phyloP scores from a whole-genome alignment of 2,329 filamentous ascomycete genomes.

The Fusarium pilosicola region DNA sequence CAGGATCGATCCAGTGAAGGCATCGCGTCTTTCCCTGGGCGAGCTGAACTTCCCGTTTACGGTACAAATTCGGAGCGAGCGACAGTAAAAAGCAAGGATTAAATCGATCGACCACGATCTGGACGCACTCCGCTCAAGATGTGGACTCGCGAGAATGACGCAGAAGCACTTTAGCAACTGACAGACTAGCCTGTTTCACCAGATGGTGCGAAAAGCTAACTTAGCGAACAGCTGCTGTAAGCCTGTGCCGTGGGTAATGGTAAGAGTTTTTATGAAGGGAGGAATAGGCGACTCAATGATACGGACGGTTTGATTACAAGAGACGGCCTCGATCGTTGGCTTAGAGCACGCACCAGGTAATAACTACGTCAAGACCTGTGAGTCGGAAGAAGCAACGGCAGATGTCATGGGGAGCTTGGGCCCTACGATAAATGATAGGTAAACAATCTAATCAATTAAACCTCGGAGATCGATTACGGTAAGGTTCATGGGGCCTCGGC shows the following conservation, averaged over 20 bases:
- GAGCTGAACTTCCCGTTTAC: constrained; percentile 53
- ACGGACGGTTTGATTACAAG: constrained; percentile 37
- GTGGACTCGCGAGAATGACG: neutral
- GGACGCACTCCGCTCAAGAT: constrained; percentile 42
- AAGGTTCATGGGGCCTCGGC: constrained; percentile 1
- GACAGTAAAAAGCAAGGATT: neutral
- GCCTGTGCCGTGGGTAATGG: constrained; percentile 8
- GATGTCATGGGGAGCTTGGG: constrained; percentile 12
- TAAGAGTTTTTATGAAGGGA: constrained; percentile 30
- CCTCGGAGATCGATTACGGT: constrained; percentile 10
- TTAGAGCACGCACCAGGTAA: constrained; percentile 18
- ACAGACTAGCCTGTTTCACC: neutral
- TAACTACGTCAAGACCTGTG: constrained; percentile 1
- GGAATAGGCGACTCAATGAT: constrained; percentile 39
- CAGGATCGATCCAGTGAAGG: constrained; percentile 6
- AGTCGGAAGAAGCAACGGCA: constrained; percentile 9
- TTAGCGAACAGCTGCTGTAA: constrained; percentile 29
- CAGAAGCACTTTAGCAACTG: constrained; percentile 6
- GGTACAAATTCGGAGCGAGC: constrained; percentile 48
- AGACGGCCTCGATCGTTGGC: constrained; percentile 37
- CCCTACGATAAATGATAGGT: neutral
- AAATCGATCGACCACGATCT: constrained; percentile 43
- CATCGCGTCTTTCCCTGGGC: constrained; percentile 37
- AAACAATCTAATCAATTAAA: neutral
- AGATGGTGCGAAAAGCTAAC: constrained; percentile 43